These are phyloP conservation scores for Jackrogersella minutella DNA, from an alignment of 495 filamentous ascomycete species.

Conservation along the genomic window DNA sequence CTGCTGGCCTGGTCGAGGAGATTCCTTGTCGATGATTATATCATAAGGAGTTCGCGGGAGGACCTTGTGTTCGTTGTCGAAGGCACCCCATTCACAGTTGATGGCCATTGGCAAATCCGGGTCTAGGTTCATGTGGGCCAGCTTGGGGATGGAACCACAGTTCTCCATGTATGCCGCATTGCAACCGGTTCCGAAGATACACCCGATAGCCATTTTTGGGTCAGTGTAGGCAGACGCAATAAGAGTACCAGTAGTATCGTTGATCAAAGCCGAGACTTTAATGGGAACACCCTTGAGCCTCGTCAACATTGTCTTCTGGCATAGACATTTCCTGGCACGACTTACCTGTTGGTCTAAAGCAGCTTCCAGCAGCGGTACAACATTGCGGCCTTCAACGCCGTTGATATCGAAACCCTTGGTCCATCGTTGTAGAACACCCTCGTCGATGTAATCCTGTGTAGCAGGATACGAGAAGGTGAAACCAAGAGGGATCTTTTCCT, in stretches of 20 bases:
- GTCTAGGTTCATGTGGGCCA: slow-evolving; percentile 92
- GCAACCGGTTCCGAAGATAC: slow-evolving; percentile 98
- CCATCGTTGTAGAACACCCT: slow-evolving; percentile 95
- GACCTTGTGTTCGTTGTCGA: slow-evolving; percentile 95
- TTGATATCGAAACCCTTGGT: slow-evolving; percentile 99
- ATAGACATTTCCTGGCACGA: slow-evolving; percentile 21
- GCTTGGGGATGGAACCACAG: slow-evolving; percentile 88
- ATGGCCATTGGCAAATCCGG: slow-evolving; percentile 92
- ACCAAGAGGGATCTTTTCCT: slow-evolving; percentile 77
- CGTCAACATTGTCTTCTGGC: slow-evolving; percentile 8
- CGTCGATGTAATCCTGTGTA: slow-evolving; percentile 94
- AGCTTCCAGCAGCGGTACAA: slow-evolving; percentile 90
- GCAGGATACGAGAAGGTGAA: slow-evolving; percentile 99
- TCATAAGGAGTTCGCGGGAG: slow-evolving; percentile 89
- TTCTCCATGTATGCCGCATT: slow-evolving; percentile 99
- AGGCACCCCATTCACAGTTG: slow-evolving; percentile 99
- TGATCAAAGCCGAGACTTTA: slow-evolving; percentile 91
- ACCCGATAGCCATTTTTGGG: slow-evolving; percentile 88
- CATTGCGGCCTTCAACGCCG: slow-evolving; percentile 93
- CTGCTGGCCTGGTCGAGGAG: slow-evolving; percentile 93
- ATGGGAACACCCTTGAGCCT: slow-evolving; percentile 78
- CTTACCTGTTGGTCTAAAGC: slow-evolving; percentile 80
- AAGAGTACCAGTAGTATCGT: slow-evolving; percentile 99
- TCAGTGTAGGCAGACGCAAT: slow-evolving; percentile 98
- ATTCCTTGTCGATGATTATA: slow-evolving; percentile 87